A percentile compares a stretch with the other conserved stretches of the same genome.
phyloP scores from a whole-genome alignment of 2,329 filamentous ascomycete species.

The Podosphaera fusca region DNA sequence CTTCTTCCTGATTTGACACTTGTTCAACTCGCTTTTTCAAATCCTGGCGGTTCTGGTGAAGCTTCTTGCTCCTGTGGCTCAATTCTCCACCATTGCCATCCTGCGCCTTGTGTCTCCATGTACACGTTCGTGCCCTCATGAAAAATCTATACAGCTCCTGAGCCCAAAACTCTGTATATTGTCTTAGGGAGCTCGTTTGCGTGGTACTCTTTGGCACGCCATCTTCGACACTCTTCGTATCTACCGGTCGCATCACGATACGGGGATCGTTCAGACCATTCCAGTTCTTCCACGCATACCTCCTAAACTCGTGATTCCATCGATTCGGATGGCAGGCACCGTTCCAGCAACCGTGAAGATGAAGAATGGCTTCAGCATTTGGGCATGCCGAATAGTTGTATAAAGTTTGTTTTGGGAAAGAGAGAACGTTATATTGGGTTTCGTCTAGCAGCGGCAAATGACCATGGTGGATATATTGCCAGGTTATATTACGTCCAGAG shows the following conservation, averaged over 20 bases:
- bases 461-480: slow-evolving; percentile 5
- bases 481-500: slow-evolving; percentile 6
- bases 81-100: no score
- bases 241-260: neutral
- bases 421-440: neutral
- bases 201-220: neutral
- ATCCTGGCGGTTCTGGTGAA: no score
- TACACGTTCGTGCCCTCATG: no score
- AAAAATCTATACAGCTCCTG: no score
- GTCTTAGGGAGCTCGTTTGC: no score
- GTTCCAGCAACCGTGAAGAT: slow-evolving; percentile 2
- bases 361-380: slow-evolving; percentile 1
- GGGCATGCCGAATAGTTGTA: slow-evolving; percentile 2
- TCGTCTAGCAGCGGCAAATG: neutral
- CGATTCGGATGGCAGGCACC: slow-evolving; percentile 1
- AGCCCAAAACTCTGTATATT: no score
- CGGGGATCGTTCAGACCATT: slow-evolving; percentile 2
- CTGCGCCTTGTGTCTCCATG: no score
- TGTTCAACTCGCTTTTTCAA: no score
- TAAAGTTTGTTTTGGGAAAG: neutral
- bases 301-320: slow-evolving; percentile 1
- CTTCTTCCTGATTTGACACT: no score
- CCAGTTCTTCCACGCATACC: slow-evolving; percentile 3
- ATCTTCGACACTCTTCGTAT: neutral
- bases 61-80: no score